Base-by-base conservation (phyloP, 305 asterid genomes). In the Ajuga reptans region DNA sequence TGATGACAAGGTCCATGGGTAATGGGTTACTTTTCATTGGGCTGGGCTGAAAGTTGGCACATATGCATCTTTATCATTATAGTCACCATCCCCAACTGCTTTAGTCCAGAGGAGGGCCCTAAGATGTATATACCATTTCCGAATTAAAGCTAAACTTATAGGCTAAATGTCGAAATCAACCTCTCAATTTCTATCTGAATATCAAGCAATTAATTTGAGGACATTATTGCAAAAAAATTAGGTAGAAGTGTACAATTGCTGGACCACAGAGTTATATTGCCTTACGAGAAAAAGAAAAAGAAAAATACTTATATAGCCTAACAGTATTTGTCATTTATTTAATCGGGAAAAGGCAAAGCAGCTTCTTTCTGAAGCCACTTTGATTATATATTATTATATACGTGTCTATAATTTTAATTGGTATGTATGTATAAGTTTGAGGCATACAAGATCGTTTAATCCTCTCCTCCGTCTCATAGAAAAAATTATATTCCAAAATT, bases 1-100 rank as follows among this genome's bases (percentile, higher is more conserved):
- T 41, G 64, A 59, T 3, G 42, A 53, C 12, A 14, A 55, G 15
- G 45, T 29, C 33, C 11, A 15, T 10, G 0, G 12, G 16, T 3
- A 3, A 3, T 3, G 31, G 3, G 31, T 1, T 6, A 11, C 41
- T 39, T 39, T 5, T 21, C 15, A 27, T 16, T 33, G 41, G 43
- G 43, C 75, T 17, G 0, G 51, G 14, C 1, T 3, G 1, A 60
- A 57, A 31, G 12, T 9, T 17, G 31, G 21, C 61, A 14, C 64
- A 71, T 7, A 47, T 36, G 34, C 14, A 57, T 11, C 14, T 27
- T 16, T 45, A 4, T 49, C 33, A 36, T 36, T 39, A 2, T 4
- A n/a, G 52, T 72, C 77, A 1, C 68, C 27, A 47, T 36, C 71
- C 43, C 55, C 65, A 62, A 72, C 58, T 42, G 49, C 56, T 41